Evolutionary conservation across 495 filamentous ascomycete species (phyloP), one percentile per base, ranked within the genome.

Genomic region (Penicillium lividum): DNA sequence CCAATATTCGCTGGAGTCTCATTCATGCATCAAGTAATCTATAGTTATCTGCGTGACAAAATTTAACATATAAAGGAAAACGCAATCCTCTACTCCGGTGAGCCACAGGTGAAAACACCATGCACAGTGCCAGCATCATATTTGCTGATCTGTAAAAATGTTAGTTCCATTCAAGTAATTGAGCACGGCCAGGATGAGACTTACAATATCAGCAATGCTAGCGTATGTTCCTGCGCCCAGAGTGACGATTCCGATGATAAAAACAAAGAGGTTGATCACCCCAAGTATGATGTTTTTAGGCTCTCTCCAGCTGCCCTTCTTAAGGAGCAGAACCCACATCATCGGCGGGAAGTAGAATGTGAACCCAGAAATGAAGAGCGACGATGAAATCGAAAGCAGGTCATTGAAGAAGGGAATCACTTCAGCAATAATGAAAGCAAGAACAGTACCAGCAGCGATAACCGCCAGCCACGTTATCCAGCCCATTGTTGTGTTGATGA

Each of bases 341-440:
- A 81, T 67, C 18, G 82, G 80, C 68, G 59, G 59, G 48, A 57
- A 61, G 36, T 61, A 61, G 49, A 61, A 61, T 25, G 59, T 57
- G 53, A 61, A 61, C 11, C 59, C 59, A 29, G 59, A 61, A 31
- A 57, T 56, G 43, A 61, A 61, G 18, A 61, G 49, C 2, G 83
- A 73, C 22, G 82, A 84, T 48, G 78, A 74, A 63, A 82, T 77
- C 42, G 77, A 75, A 15, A 89, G 70, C 54, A 89, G 63, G 47
- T 82, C 79, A 56, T 77, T 79, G 71, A 88, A 89, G 75, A 85
- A 82, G 4, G 86, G 86, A 47, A 89, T 84, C 11, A 82, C 80
- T 62, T 85, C 81, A 42, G 85, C 85, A 62, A 89, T 81, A 49
- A 88, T 63, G 77, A 82, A 89, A 3, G 83, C 80, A 33, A 86